Base-by-base conservation (phyloP, 176 grass and related monocot genomes). In the Canna indica region DNA sequence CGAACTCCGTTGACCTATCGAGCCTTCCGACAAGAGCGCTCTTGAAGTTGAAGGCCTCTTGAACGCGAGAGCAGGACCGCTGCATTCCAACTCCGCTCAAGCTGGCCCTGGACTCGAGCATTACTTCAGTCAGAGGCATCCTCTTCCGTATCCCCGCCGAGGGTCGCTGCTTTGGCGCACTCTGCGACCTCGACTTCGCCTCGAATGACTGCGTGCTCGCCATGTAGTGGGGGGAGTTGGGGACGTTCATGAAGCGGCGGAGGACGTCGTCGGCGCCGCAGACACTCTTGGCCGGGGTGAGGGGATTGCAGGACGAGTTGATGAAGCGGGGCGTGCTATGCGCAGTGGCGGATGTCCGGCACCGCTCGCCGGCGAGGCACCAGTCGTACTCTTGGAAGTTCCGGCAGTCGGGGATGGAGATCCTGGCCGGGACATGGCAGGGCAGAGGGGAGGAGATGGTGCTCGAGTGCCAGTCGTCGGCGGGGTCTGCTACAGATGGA, bases 81-180 rank as follows among this genome's bases (percentile, higher is more conserved):
- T 86, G 82, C 86, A 76, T 65, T 26, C 75, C 75, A 1, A 85
- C 64, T 27, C 73, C 82, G 68, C 86, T 82, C 25, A 90, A 77
- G 75, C 94, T 99, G 18, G 78, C 78, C 52, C 94, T 58, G 2
- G 86, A 82, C 64, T 93, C 82, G 41, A 90, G 48, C 75, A 84
- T 79, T 68, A 93, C 82, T 72, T 99, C 94, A 59, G 86, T 99
- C 38, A 90, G 80, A 10, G 94, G 94, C 64, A 99, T 73, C 42
- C 89, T 45, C 84, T 99, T 93, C 69, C 84, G 36, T 31, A 24
- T 44, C 2, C 14, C 0, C 75, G 35, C 22, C 53, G 44, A 89
- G 38, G 35, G 93, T 59, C 95, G 82, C 76, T 99, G 95, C 95
- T 85, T 99, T 20, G 95, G 95, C 16, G 90, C 90, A 73, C 95